phyloP scores from a whole-genome alignment of 768 basidiomycete species.

The Psilocybe cubensis region DNA sequence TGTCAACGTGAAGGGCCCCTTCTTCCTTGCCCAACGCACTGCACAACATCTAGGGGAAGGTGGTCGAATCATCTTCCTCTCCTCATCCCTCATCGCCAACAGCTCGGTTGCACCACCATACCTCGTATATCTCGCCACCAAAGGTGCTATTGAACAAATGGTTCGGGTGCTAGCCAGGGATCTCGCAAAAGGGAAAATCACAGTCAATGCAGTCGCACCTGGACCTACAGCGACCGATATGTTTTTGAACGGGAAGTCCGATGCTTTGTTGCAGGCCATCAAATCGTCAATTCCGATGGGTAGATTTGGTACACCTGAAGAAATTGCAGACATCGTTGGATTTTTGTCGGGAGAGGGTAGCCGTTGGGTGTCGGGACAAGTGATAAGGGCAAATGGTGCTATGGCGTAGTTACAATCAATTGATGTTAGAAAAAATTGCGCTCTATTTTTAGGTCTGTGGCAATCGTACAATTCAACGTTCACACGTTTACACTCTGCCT shows the following conservation, averaged over 20 bases:
- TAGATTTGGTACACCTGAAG: conserved; percentile 41
- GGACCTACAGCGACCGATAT: conserved; percentile 49
- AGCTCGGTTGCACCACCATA: conserved; percentile 36
- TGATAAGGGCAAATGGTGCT: conserved; percentile 22
- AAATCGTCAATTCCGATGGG: conserved; percentile 38
- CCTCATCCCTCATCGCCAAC: conserved; percentile 37
- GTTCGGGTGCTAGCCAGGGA: conserved; percentile 50
- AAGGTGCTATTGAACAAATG: conserved; percentile 52
- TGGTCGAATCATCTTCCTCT: conserved; percentile 48
- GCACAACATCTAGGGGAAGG: conserved; percentile 39
- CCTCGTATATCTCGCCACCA: conserved; percentile 44
- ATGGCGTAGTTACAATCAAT: conserved; percentile 2
- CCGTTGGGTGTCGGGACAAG: conserved; percentile 49
- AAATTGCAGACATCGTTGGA: conserved; percentile 40
- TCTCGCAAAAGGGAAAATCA: conserved; percentile 41
- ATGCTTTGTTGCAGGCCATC: conserved; percentile 36
- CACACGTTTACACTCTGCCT: too few species aligned
- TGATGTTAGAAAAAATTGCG: too few species aligned
- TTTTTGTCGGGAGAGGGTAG: conserved; percentile 45
- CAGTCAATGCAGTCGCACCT: conserved; percentile 38
- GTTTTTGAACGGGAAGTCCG: conserved; percentile 46
- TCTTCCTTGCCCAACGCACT: conserved; percentile 45
- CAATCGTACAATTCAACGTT: too few species aligned
- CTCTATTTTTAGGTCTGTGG: too few species aligned
- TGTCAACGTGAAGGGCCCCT: conserved; percentile 50